phyloP scores from a whole-genome alignment of 495 filamentous ascomycete species.

The Neurospora sp. region DNA sequence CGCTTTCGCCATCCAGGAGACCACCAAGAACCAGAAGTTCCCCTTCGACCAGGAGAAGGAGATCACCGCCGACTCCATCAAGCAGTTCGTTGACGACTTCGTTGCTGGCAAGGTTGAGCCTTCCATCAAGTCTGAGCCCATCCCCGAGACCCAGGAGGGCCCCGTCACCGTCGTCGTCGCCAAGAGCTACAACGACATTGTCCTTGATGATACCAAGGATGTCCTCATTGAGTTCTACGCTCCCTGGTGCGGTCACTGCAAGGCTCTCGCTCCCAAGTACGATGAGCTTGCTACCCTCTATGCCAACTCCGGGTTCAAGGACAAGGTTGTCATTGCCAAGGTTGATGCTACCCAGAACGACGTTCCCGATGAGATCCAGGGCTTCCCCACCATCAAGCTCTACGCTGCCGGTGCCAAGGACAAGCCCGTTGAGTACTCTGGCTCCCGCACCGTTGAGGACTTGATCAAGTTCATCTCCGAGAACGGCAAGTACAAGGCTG shows the following conservation, averaged over 20 bases:
- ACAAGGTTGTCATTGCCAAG: constrained; percentile 91
- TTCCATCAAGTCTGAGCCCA: constrained; percentile 95
- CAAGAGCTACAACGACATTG: constrained; percentile 85
- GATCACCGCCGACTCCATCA: constrained; percentile 64
- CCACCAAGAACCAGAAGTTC: constrained; percentile 92
- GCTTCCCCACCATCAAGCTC: constrained; percentile 99
- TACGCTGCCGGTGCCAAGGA: constrained; percentile 86
- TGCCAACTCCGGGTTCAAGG: constrained; percentile 56
- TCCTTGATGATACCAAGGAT: constrained; percentile 91
- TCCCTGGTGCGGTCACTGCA: constrained; percentile 99
- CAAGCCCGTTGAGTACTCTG: constrained; percentile 74
- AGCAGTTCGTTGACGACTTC: constrained; percentile 80
- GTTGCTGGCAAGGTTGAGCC: constrained; percentile 80
- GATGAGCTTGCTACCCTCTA: constrained; percentile 83
- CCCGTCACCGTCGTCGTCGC: constrained; percentile 84
- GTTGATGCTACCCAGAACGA: constrained; percentile 96
- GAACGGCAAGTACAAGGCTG: constrained; percentile 79
- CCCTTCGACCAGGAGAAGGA: constrained; percentile 82
- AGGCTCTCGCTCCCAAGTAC: constrained; percentile 83
- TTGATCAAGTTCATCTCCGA: constrained; percentile 88
- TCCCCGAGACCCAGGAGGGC: constrained; percentile 91
- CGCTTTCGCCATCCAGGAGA: constrained; percentile 96
- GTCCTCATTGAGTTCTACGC: constrained; percentile 98
- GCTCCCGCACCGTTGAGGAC: constrained; percentile 86
- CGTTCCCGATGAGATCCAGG: constrained; percentile 90